Percentiles rank a stretch among this genome's conserved stretches.
These are phyloP conservation scores for Rossbeevera mucosa DNA, from an alignment of 768 basidiomycete genomes.

Conservation along the genomic window DNA sequence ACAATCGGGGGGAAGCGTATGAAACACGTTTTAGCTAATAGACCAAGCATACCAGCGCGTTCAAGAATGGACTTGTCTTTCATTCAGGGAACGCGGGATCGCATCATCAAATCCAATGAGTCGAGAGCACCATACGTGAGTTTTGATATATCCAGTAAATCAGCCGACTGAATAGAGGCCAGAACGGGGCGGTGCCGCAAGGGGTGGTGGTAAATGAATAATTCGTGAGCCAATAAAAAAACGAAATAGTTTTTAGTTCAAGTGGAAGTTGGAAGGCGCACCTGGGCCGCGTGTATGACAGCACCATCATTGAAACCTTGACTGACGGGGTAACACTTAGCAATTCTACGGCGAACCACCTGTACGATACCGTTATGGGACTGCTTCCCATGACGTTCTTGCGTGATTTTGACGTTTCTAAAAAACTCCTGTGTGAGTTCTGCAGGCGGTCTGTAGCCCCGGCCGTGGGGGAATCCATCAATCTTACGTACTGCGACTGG, in stretches of 20 bases:
- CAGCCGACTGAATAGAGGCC: constrained; percentile 17
- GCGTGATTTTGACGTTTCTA: constrained; percentile 24
- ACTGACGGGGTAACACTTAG: constrained; percentile 28
- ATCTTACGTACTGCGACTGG: background rate
- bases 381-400: constrained; percentile 23
- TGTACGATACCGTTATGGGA: constrained; percentile 25
- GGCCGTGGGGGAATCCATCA: constrained; percentile 15
- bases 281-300: constrained; percentile 31
- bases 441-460: constrained; percentile 10
- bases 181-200: constrained; percentile 26
- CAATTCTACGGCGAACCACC: constrained; percentile 28
- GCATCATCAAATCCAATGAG: constrained; percentile 10
- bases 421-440: background rate
- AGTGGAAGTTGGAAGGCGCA: constrained; percentile 13
- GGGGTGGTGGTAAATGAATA: constrained; percentile 9
- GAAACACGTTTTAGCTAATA: constrained; percentile 31
- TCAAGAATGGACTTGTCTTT: constrained; percentile 24
- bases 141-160: constrained; percentile 34
- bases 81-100: constrained; percentile 16
- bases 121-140: constrained; percentile 8
- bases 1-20: constrained; percentile 20
- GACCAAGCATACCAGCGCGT: constrained; percentile 11
- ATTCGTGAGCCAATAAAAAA: constrained; percentile 19
- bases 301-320: constrained; percentile 35
- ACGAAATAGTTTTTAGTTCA: constrained; percentile 16